These are phyloP conservation scores for Beauveria pseudobassiana DNA, from an alignment of 2,329 filamentous ascomycete species.

Conservation along the genomic window DNA sequence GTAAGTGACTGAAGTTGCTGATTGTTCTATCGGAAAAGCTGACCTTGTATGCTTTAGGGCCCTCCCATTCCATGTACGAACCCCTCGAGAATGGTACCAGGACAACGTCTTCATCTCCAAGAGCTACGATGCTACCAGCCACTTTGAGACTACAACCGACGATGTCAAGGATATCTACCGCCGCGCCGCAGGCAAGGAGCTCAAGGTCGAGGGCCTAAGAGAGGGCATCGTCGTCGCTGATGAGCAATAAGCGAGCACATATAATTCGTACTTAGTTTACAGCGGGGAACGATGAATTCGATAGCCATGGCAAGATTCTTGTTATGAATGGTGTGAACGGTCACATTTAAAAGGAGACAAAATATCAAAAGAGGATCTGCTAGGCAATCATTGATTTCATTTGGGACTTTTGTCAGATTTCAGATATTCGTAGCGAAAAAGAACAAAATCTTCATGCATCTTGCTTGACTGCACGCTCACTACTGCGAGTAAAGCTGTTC, in stretches of 20 bases:
- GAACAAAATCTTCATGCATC: neutral
- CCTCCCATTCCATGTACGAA: slow-evolving; percentile 86
- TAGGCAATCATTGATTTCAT: neutral
- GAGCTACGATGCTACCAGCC: slow-evolving; percentile 95
- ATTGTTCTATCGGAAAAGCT: neutral
- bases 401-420: slow-evolving; percentile 5
- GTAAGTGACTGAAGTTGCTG: slow-evolving; percentile 32
- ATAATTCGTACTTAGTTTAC: slow-evolving; percentile 3
- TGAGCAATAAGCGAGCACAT: slow-evolving; percentile 39
- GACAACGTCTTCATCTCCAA: slow-evolving; percentile 97
- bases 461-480: neutral
- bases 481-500: neutral
- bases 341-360: neutral
- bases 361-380: neutral
- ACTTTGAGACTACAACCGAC: slow-evolving; percentile 89
- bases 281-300: slow-evolving; percentile 1
- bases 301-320: slow-evolving; percentile 1
- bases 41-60: slow-evolving; percentile 36
- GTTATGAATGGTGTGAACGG: neutral
- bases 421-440: slow-evolving; percentile 1
- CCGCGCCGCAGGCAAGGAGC: slow-evolving; percentile 73
- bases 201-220: slow-evolving; percentile 80
- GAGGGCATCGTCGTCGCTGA: slow-evolving; percentile 70
- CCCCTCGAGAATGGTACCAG: slow-evolving; percentile 70
- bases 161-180: slow-evolving; percentile 92